These are phyloP conservation scores for Diddensiella transvaalensis DNA, from an alignment of 805 yeast genomes.

Conservation along the genomic window DNA sequence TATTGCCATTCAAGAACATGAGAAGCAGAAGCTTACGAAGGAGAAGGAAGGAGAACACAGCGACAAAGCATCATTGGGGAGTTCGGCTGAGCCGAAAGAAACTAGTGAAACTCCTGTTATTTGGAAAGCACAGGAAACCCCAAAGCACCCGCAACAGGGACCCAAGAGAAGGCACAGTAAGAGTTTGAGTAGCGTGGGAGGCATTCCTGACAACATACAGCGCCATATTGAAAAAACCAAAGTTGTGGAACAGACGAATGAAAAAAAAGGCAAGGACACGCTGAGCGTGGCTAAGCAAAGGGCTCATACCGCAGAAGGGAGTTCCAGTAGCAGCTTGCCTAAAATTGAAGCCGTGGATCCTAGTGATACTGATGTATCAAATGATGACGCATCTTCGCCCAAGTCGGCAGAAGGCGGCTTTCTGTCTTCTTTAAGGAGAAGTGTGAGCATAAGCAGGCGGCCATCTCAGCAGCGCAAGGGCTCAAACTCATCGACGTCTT, in stretches of 20 bases:
- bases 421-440: conserved; percentile 16
- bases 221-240: not conserved
- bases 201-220: not conserved
- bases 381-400: conserved; percentile 1
- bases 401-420: conserved; percentile 12
- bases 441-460: conserved; percentile 17
- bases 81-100: not conserved
- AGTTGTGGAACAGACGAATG: not conserved
- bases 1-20: conserved; percentile 33
- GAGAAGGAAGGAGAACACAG: not conserved
- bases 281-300: not conserved
- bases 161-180: conserved; percentile 29
- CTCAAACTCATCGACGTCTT: conserved; percentile 18
- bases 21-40: conserved; percentile 7
- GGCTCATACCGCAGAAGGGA: not conserved
- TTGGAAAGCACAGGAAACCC: not conserved
- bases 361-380: not conserved
- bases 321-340: not conserved
- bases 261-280: not conserved
- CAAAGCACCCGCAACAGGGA: not conserved
- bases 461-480: conserved; percentile 15
- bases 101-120: not conserved
- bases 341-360: not conserved
- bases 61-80: not conserved
- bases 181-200: conserved; percentile 28